Base-by-base conservation (phyloP, 352 stramenopile genomes). In the Albugo candida region DNA sequence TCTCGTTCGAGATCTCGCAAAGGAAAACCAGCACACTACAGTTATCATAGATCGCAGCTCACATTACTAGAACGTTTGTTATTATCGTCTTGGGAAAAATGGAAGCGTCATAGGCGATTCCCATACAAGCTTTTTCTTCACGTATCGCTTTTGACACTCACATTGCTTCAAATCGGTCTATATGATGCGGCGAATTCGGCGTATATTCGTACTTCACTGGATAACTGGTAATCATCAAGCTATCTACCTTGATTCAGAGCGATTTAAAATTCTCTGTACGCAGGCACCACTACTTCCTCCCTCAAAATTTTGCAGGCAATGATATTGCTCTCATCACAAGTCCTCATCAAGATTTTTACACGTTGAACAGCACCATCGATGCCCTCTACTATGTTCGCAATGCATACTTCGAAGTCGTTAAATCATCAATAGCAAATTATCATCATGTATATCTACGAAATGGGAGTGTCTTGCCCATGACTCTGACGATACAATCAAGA, bases 81-180 rank as follows among this genome's bases (percentile, higher is more conserved):
- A 58, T 63, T 92, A 13, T 87, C 79, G n/a, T 73, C 74, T 16
- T 84, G 70, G 63, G 76, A 86, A 48, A 89, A 87, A 43, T 92
- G 77, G 76, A 20, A 48, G 17, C 18, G 38, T 13, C 64, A 87
- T 54, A 56, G 71, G 13, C 71, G 73, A 41, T 83, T 94, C 53
- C 82, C 81, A 4, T 86, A 65, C 62, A 94, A 94, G 58, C 55
- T 92, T 54, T 49, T 57, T 51, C 63, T 91, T 50, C 81, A 94
- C 43, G 49, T 77, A 35, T 37, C 66, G n/a, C 69, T 94, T 13
- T 27, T 94, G 44, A 38, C 64, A 48, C 70, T 87, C 58, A 81
- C 73, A 36, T 66, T 70, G 37, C 40, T 62, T 18, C 77, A 88
- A 47, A 83, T 92, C 67, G 54, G 65, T 48, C 54, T 88, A 20